Base-by-base conservation (phyloP, 805 yeast genomes). In the Jamesozyma rosinii region DNA sequence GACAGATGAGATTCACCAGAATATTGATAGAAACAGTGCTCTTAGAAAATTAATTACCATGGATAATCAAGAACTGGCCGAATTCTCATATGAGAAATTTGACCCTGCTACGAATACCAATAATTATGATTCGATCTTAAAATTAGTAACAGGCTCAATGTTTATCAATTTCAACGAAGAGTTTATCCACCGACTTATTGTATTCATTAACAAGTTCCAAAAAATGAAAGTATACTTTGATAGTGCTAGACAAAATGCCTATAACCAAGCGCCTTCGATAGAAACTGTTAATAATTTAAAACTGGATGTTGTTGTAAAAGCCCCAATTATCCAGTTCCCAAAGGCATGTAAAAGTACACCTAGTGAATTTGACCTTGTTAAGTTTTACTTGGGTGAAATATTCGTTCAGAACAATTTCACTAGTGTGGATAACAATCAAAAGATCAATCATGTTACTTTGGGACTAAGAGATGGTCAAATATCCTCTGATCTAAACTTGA, bases 191-290 rank as follows among this genome's bases (percentile, higher is more conserved):
- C 74, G 80, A 49, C 73, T 94, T 10, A 55, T 82, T 26, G 69
- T 73, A 10, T 90, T 78, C 53, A 66, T 87, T 53, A 76, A 76
- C 49, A 83, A 82, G 51, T 84, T 94, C 55, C 81, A 78, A 45
- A 75, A 75, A 51, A 86, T 90, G 95, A 92, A 92, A 61, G 76
- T 75, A 3, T 70, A 89, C n/a, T 94, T 84, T 61, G 98, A 92
- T 55, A 68, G 75, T 18, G 95, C 97, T 0, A 74, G 97, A 45
- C 86, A 82, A 54, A 85, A 88, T 10, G 95, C 97, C 0, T 75
- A 87, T 51, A 76, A 82, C 51, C 95, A 85, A 59, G 92, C 92
- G 0, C 77, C 69, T 36, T 79, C 77, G 48, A 69, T 80, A 35
- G 74, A 74, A 35, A 44, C 63, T 8, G 70, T 67, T 14, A 74